A percentile compares a stretch with the other conserved stretches of the same genome.
Evolutionary conservation across 75 land plant species (phyloP).

Genomic region (Cupressus sempervirens): DNA sequence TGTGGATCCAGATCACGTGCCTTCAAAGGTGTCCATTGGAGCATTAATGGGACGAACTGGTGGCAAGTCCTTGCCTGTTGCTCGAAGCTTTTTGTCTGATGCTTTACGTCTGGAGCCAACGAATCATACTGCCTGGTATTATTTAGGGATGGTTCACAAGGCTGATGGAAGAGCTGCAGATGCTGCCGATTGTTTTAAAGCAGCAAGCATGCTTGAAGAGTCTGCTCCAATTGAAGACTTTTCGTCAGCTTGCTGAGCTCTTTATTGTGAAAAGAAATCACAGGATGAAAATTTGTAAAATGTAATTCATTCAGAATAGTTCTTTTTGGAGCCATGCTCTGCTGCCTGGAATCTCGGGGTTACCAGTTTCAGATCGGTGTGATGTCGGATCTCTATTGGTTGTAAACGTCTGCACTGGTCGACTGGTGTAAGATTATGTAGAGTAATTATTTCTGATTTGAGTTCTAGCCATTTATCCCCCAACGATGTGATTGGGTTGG

Average conservation of each 20-base stretch:
- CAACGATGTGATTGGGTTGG: constrained; percentile 9
- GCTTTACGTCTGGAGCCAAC: constrained; percentile 82
- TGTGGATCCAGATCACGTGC: constrained; percentile 56
- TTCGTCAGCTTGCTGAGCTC: constrained; percentile 10
- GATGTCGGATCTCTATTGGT: constrained; percentile 7
- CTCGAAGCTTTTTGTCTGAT: constrained; percentile 77
- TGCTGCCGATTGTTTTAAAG: constrained; percentile 85
- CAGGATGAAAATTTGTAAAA: constrained; percentile 8
- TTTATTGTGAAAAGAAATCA: neutral
- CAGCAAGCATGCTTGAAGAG: constrained; percentile 81
- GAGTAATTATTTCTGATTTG: constrained; percentile 2
- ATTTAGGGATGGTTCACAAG: constrained; percentile 72
- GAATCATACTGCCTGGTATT: constrained; percentile 73
- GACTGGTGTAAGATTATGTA: constrained; percentile 12
- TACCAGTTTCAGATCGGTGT: neutral
- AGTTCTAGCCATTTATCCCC: constrained; percentile 7
- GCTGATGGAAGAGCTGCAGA: constrained; percentile 60
- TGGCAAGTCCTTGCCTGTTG: constrained; percentile 53
- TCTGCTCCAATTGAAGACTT: constrained; percentile 84
- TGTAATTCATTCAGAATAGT: constrained; percentile 5
- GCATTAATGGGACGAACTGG: constrained; percentile 51
- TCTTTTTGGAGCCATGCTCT: constrained; percentile 1
- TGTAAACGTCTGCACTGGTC: neutral
- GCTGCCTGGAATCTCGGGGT: neutral
- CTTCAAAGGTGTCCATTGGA: constrained; percentile 66